phyloP scores from a whole-genome alignment of 176 grass and related monocot genomes.

The Neostapfia colusana region DNA sequence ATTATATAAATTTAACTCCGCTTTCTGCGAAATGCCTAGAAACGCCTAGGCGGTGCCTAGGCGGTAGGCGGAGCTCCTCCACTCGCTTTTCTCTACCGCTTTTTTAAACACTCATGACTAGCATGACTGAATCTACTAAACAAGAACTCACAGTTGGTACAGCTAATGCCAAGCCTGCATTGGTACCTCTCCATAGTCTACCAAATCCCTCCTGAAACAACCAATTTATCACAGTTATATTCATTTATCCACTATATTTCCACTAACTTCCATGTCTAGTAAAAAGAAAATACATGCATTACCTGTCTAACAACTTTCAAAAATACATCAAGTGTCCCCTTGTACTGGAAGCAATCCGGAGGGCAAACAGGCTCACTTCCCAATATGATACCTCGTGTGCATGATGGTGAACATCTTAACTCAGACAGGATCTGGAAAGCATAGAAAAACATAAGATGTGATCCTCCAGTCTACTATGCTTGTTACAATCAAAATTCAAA shows the following conservation, averaged over 20 bases:
- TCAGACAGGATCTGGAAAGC: slow-evolving; percentile 64
- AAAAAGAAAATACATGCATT: neutral
- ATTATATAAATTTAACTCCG: too few species aligned
- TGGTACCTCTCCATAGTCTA: slow-evolving; percentile 95
- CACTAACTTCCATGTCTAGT: neutral
- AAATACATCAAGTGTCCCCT: slow-evolving; percentile 88
- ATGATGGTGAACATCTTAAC: slow-evolving; percentile 82
- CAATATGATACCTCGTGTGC: slow-evolving; percentile 49
- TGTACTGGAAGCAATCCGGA: slow-evolving; percentile 88
- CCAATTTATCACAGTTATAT: neutral
- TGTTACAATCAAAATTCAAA: neutral
- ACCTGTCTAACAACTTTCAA: slow-evolving; percentile 93
- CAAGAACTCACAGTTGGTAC: slow-evolving; percentile 69
- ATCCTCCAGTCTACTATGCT: slow-evolving; percentile 2
- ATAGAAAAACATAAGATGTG: slow-evolving; percentile 18
- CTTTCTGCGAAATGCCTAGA: too few species aligned
- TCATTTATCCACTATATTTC: neutral
- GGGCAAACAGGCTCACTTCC: slow-evolving; percentile 78
- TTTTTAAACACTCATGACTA: too few species aligned
- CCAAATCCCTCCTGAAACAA: slow-evolving; percentile 80
- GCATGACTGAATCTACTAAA: slow-evolving; percentile 3
- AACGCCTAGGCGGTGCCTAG: too few species aligned
- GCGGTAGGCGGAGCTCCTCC: too few species aligned
- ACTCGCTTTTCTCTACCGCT: too few species aligned
- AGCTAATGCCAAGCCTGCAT: slow-evolving; percentile 91